Conservation (phyloP, 2,329 filamentous ascomycete species). For the Nigrospora oryzae region DNA sequence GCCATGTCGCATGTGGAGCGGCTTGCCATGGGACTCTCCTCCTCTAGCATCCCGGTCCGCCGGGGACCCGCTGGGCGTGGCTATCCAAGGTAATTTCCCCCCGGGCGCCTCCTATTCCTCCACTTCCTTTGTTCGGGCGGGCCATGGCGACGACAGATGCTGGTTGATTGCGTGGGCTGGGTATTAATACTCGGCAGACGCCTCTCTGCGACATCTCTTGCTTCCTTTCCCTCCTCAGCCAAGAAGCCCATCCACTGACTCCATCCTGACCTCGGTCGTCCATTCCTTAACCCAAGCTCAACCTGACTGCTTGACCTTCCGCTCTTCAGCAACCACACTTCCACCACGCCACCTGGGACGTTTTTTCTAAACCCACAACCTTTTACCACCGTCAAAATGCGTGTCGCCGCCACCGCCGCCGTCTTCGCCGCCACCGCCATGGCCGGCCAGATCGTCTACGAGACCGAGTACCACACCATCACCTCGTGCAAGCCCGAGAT, state of each 20-base stretch:
- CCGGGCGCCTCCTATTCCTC: background rate
- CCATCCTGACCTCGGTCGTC: constrained; percentile 47
- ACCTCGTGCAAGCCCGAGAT: constrained; percentile 53
- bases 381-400: constrained; percentile 44
- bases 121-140: background rate
- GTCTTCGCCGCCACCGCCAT: constrained; percentile 39
- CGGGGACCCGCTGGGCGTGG: background rate
- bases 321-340: constrained; percentile 10
- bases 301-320: constrained; percentile 21
- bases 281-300: constrained; percentile 35
- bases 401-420: constrained; percentile 45
- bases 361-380: constrained; percentile 19
- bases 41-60: no score
- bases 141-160: no score
- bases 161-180: constrained; percentile 11
- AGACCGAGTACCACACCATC: constrained; percentile 51
- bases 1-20: no score
- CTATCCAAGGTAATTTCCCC: constrained; percentile 1
- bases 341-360: constrained; percentile 13
- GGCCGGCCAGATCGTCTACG: constrained; percentile 41
- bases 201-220: constrained; percentile 15
- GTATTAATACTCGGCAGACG: constrained; percentile 40
- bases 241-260: constrained; percentile 34
- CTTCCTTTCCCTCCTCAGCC: constrained; percentile 29
- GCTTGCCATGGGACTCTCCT: no score